Percentiles rank a stretch among this genome's conserved stretches.
These are phyloP conservation scores for Danielozyma ontarioensis DNA, from an alignment of 805 yeast genomes.

Conservation along the genomic window DNA sequence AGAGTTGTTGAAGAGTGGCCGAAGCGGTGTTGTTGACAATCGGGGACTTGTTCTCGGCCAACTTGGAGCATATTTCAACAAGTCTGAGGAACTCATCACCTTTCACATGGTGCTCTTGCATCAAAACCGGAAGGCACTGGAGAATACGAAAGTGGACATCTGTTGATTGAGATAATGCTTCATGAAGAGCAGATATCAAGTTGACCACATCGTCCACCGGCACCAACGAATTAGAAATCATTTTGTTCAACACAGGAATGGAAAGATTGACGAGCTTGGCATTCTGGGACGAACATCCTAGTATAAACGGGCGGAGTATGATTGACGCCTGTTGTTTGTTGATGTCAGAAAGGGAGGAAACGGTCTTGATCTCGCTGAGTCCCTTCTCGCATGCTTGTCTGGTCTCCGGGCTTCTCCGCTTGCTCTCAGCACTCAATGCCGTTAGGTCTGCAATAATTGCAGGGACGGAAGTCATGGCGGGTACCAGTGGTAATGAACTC, in stretches of 20 bases:
- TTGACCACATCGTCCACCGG: conserved; percentile 48
- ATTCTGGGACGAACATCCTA: conserved; percentile 70
- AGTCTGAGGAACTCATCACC: conserved; percentile 55
- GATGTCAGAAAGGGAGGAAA: conserved; percentile 26
- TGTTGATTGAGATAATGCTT: conserved; percentile 68
- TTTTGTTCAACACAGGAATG: conserved; percentile 61
- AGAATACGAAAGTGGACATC: conserved; percentile 84
- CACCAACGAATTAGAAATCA: conserved; percentile 52
- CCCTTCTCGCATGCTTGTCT: conserved; percentile 54
- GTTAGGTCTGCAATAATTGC: conserved; percentile 63
- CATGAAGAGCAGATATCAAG: conserved; percentile 62
- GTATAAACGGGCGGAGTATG: conserved; percentile 51
- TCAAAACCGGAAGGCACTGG: conserved; percentile 74
- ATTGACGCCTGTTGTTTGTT: conserved; percentile 8
- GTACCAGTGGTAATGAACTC: no score
- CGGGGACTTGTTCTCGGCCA: conserved; percentile 67
- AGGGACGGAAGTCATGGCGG: no score
- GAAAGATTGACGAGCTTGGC: conserved; percentile 70
- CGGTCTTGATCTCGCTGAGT: conserved; percentile 38
- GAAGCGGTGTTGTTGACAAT: conserved; percentile 87
- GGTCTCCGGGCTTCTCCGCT: conserved; percentile 66
- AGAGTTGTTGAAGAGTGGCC: conserved; percentile 86
- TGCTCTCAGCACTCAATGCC: conserved; percentile 60
- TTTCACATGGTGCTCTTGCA: conserved; percentile 59
- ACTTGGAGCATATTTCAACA: conserved; percentile 62